These are phyloP conservation scores for Pelagophyceae sp. DNA, from an alignment of 352 stramenopile species.

Conservation along the genomic window DNA sequence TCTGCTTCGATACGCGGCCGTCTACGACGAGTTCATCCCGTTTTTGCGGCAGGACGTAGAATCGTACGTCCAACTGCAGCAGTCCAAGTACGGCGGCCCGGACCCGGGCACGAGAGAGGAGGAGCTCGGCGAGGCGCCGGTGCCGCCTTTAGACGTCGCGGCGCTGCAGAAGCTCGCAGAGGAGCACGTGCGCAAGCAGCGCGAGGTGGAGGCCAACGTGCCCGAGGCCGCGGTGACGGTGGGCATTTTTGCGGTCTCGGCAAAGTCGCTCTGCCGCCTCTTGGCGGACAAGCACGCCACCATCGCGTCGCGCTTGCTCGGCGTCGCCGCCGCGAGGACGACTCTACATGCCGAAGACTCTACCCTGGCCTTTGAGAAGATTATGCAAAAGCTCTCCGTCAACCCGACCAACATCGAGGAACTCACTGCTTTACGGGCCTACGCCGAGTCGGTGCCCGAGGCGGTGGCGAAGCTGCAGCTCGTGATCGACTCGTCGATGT, in stretches of 20 bases:
- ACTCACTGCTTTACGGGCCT: slow-evolving; percentile 68
- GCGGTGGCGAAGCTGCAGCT: slow-evolving; percentile 29
- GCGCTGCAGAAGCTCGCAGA: slow-evolving; percentile 65
- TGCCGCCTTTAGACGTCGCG: slow-evolving; percentile 56
- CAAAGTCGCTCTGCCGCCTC: slow-evolving; percentile 26
- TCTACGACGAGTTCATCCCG: slow-evolving; percentile 65
- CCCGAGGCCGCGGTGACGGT: slow-evolving; percentile 26
- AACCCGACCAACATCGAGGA: slow-evolving; percentile 79
- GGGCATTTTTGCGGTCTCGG: slow-evolving; percentile 32
- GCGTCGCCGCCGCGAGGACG: slow-evolving; percentile 28
- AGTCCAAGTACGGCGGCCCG: slow-evolving; percentile 49
- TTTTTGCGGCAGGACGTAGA: slow-evolving; percentile 81
- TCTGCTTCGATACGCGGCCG: slow-evolving; percentile 61
- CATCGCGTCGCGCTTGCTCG: slow-evolving; percentile 30
- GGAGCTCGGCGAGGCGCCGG: slow-evolving; percentile 51
- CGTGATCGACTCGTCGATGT: slow-evolving; percentile 66
- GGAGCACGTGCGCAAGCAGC: slow-evolving; percentile 52
- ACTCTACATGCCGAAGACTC: neutral
- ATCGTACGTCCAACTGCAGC: slow-evolving; percentile 60
- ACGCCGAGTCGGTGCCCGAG: slow-evolving; percentile 61
- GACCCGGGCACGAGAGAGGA: slow-evolving; percentile 6
- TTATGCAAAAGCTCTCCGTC: slow-evolving; percentile 63
- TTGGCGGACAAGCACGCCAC: slow-evolving; percentile 34
- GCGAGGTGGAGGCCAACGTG: slow-evolving; percentile 51
- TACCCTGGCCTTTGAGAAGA: slow-evolving; percentile 47